Conservation (phyloP, 2,329 filamentous ascomycete species). For the Colletotrichum aenigma region DNA sequence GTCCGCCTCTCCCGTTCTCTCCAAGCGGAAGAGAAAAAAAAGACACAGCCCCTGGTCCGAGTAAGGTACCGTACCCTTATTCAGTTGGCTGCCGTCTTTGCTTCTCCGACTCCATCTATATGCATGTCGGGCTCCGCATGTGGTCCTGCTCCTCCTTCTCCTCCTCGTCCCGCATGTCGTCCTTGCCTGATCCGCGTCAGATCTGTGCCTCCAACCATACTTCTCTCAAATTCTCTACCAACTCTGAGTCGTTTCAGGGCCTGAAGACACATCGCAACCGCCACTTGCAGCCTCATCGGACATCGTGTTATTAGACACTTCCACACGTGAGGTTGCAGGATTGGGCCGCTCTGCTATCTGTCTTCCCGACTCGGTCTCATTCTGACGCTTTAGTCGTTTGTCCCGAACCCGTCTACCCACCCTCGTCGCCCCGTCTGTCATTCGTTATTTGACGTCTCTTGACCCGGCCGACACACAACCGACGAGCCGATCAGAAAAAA, state of each 20-base stretch:
- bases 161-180: slow-evolving; percentile 15
- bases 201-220: slow-evolving; percentile 5
- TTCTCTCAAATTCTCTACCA: slow-evolving; percentile 13
- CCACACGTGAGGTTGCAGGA: background rate
- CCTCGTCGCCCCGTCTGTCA: background rate
- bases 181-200: slow-evolving; percentile 19
- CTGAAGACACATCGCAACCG: slow-evolving; percentile 1
- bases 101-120: slow-evolving; percentile 17
- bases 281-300: background rate
- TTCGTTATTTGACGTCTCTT: background rate
- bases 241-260: background rate
- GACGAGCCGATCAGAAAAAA: background rate
- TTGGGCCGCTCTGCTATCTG: background rate
- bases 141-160: slow-evolving; percentile 15
- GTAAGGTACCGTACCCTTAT: slow-evolving; percentile 1
- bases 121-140: slow-evolving; percentile 20
- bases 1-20: background rate
- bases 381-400: background rate
- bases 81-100: slow-evolving; percentile 13
- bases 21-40: background rate
- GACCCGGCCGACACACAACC: background rate
- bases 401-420: background rate
- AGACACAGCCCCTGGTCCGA: background rate
- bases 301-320: slow-evolving; percentile 21
- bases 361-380: background rate